Evolutionary conservation across 176 grass and related monocot species (phyloP).

Genomic region (Hsuehochloa calcarea): DNA sequence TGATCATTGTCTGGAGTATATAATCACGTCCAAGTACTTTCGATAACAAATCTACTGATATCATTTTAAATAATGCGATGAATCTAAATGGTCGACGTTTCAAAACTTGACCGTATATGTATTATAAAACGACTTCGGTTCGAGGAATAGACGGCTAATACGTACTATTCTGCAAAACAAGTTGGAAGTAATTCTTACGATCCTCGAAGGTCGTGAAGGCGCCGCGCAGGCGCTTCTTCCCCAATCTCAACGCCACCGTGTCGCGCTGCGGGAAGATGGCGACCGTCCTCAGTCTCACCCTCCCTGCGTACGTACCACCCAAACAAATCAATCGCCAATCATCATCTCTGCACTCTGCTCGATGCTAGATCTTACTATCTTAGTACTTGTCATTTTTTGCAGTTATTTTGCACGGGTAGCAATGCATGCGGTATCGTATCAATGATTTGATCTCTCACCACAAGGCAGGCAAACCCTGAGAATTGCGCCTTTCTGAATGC

Average conservation of each 20-base stretch:
- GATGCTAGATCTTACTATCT: not conserved
- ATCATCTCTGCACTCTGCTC: not conserved
- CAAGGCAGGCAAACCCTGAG: conserved; percentile 59
- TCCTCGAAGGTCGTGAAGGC: conserved; percentile 61
- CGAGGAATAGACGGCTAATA: not conserved
- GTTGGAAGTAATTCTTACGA: conserved; percentile 37
- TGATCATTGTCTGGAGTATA: not conserved
- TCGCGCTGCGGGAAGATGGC: conserved; percentile 44
- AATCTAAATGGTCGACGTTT: not conserved
- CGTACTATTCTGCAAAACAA: not conserved
- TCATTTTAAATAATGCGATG: not conserved
- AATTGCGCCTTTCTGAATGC: conserved; percentile 61
- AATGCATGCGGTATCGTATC: not conserved
- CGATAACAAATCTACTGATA: not conserved
- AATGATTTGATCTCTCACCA: conserved; percentile 48
- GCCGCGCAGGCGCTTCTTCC: conserved; percentile 67
- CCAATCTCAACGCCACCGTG: conserved; percentile 52
- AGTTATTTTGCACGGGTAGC: not conserved
- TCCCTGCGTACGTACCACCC: conserved; percentile 47
- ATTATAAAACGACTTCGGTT: not conserved
- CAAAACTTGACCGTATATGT: fast-evolving
- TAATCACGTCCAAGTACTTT: not conserved
- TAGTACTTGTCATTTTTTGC: not conserved
- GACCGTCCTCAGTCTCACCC: conserved; percentile 55
- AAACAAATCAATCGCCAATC: not conserved